phyloP scores from a whole-genome alignment of 805 yeast genomes.

The Saturnispora bothae region DNA sequence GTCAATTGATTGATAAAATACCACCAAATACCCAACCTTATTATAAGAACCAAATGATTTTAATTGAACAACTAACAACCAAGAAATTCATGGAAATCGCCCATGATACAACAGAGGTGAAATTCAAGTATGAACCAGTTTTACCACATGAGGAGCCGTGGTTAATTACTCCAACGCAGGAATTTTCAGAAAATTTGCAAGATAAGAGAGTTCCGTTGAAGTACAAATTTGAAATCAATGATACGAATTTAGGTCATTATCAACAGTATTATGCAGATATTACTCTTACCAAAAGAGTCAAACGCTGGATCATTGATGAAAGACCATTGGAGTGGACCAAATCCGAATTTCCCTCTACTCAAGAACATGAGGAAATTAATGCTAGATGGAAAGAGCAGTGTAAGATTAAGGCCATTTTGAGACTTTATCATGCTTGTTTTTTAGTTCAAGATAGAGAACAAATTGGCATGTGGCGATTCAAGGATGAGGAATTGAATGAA shows the following conservation, averaged over 20 bases:
- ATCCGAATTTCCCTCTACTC: slow-evolving; percentile 50
- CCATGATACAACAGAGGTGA: neutral
- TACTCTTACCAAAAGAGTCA: slow-evolving; percentile 18
- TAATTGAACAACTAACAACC: slow-evolving; percentile 15
- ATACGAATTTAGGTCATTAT: slow-evolving; percentile 12
- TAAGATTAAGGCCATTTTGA: slow-evolving; percentile 30
- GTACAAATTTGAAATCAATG: slow-evolving; percentile 22
- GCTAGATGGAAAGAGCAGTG: slow-evolving; percentile 19
- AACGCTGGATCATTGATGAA: slow-evolving; percentile 23
- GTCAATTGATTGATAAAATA: slow-evolving; percentile 1
- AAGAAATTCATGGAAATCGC: slow-evolving; percentile 18
- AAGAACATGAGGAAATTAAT: slow-evolving; percentile 34
- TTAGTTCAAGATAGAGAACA: slow-evolving; percentile 22
- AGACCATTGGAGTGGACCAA: slow-evolving; percentile 51
- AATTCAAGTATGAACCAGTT: neutral
- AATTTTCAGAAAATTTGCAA: slow-evolving; percentile 17
- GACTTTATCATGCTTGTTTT: slow-evolving; percentile 34
- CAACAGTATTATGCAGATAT: slow-evolving; percentile 9
- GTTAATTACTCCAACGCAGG: slow-evolving; percentile 18
- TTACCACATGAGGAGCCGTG: neutral
- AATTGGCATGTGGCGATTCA: slow-evolving; percentile 36
- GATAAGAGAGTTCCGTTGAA: slow-evolving; percentile 19
- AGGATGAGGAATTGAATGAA: slow-evolving; percentile 30
- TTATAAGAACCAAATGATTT: slow-evolving; percentile 15
- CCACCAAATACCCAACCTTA: slow-evolving; percentile 15